Evolutionary conservation across 2,329 filamentous ascomycete species (phyloP).

Genomic region (Clarireedia hainanense): DNA sequence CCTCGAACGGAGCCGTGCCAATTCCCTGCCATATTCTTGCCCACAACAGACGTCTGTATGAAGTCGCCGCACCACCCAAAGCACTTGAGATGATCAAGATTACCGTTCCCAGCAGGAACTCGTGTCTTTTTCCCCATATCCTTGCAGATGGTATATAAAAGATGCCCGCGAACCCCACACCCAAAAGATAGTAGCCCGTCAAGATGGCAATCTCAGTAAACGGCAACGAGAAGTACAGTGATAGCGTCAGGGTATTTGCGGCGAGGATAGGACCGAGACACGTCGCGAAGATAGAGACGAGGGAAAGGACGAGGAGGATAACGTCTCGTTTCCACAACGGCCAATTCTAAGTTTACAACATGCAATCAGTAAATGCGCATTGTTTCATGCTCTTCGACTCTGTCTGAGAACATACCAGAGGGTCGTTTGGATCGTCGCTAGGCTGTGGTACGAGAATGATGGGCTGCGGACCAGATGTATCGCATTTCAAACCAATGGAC

Average conservation of each 20-base stretch:
- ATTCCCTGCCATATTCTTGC: conserved; percentile 81
- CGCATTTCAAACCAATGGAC: conserved; percentile 57
- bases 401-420: conserved; percentile 45
- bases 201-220: conserved; percentile 75
- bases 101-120: conserved; percentile 70
- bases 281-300: conserved; percentile 75
- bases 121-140: conserved; percentile 87
- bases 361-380: conserved; percentile 1
- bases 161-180: conserved; percentile 72
- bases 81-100: conserved; percentile 66
- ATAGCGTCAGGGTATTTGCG: conserved; percentile 75
- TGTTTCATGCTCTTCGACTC: not conserved
- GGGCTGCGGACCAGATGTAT: conserved; percentile 54
- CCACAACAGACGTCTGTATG: conserved; percentile 66
- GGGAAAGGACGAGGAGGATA: conserved; percentile 69
- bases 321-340: conserved; percentile 77
- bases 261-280: conserved; percentile 81
- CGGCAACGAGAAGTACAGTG: conserved; percentile 52
- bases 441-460: conserved; percentile 88
- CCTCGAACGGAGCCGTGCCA: conserved; percentile 81
- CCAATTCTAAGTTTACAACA: conserved; percentile 54
- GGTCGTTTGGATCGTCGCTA: conserved; percentile 84
- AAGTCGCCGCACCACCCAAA: conserved; percentile 63
- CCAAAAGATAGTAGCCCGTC: conserved; percentile 81
- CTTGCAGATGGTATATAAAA: conserved; percentile 81